Conservation (phyloP, 169 alveolate species). For the Theileria parva region DNA sequence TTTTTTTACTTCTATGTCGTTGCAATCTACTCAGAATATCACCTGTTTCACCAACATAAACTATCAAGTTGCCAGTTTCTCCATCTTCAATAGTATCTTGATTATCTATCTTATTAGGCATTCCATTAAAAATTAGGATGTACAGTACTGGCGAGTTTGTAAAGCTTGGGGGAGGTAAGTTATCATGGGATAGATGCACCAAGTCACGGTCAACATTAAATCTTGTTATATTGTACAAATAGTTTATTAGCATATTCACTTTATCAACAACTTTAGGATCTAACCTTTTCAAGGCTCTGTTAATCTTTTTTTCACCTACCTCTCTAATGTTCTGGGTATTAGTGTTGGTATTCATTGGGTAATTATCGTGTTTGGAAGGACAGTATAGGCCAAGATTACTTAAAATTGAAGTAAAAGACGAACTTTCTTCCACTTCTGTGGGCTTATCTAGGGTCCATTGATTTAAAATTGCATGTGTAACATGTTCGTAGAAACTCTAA, state of each 20-base stretch:
- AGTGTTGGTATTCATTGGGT: background rate
- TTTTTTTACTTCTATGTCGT: conserved; percentile 35
- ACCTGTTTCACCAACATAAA: conserved; percentile 64
- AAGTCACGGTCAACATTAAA: conserved; percentile 5
- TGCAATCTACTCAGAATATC: conserved; percentile 38
- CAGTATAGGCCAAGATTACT: background rate
- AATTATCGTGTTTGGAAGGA: background rate
- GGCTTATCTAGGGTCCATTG: background rate
- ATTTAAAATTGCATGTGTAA: background rate
- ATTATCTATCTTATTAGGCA: background rate
- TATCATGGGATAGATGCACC: conserved; percentile 22
- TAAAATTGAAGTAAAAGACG: background rate
- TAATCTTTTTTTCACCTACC: background rate
- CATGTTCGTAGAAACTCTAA: conserved; percentile 1
- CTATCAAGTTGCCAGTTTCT: background rate
- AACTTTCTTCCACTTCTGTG: background rate
- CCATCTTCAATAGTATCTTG: background rate
- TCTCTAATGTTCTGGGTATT: background rate
- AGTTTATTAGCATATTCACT: background rate
- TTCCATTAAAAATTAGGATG: conserved; percentile 15
- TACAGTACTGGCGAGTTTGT: conserved; percentile 39
- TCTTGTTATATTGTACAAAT: background rate
- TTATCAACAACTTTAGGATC: background rate
- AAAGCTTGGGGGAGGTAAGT: conserved; percentile 57
- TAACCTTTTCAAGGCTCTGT: background rate